Evolutionary conservation across 257 asterid genomes (phyloP), one percentile per base, ranked within the genome.

Genomic region (Plectranthus barbatus): DNA sequence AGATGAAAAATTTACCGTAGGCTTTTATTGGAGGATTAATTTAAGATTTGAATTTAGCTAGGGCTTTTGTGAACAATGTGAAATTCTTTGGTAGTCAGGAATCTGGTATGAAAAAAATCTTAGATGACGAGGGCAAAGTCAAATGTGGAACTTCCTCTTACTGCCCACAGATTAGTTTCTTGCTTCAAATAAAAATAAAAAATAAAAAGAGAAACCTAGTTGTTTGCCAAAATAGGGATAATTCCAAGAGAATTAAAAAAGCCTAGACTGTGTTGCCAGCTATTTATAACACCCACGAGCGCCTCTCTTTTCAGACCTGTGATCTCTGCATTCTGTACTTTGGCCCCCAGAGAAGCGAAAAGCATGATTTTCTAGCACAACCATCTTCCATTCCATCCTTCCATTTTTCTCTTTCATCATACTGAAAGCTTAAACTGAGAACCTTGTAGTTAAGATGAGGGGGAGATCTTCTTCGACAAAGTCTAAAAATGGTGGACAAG

Each of bases 281-380:
- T 88, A 85, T 91, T 85, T 87, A 87, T 84, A 82, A 66, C 83
- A 85, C 77, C 88, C 83, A 79, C 70, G 78, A 77, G 79, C 76
- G 60, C 80, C 76, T 62, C 76, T 71, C 80, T 79, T 39, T 73
- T 68, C 60, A 71, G 73, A 74, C 80, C 85, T 76, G 81, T 81
- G 77, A 76, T 71, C 84, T 82, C 86, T 82, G 90, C 80, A 72
- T 79, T 82, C 75, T 83, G 85, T 77, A 74, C 86, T 83, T 85
- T 72, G 75, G 46, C 79, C 76, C 82, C 67, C 84, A 70, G 75
- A 72, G 71, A 84, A 79, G 70, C 62, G 68, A 75, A 62, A 68
- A 74, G 34, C 65, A 51, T 48, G 71, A 71, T 69, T 68, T 73
- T 67, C 55, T 66, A 75, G 33, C 60, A 65, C 60, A 15, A 41